A percentile compares a stretch with the other conserved stretches of the same genome.
Evolutionary conservation across 306 rosid species (phyloP).

Genomic region (Astragalus membranaceus): DNA sequence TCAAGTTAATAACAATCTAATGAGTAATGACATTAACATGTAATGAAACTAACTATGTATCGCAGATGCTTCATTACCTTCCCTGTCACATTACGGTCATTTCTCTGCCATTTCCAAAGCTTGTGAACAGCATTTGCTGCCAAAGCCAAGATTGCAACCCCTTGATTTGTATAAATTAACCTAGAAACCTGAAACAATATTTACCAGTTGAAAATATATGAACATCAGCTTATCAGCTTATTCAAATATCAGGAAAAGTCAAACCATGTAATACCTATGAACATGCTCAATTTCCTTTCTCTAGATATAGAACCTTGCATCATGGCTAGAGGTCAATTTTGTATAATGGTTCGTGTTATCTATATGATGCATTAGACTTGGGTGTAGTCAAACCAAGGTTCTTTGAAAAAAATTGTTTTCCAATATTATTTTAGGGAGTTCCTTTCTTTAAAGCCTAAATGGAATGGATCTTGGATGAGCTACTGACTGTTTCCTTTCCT

Average conservation of each 20-base stretch:
- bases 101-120: conserved; percentile 99
- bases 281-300: conserved; percentile 1
- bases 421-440: neutral
- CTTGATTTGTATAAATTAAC: conserved; percentile 92
- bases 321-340: neutral
- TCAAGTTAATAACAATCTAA: conserved; percentile 28
- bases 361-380: neutral
- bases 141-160: conserved; percentile 83
- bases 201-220: neutral
- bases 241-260: neutral
- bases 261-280: neutral
- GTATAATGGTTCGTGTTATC: neutral
- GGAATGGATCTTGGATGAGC: neutral
- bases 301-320: neutral
- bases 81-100: conserved; percentile 51
- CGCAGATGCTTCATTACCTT: conserved; percentile 45
- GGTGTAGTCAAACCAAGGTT: neutral
- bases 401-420: neutral
- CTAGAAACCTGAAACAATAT: conserved; percentile 74
- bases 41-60: conserved; percentile 17
- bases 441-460: neutral
- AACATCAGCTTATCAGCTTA: neutral
- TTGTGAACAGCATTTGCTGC: conserved; percentile 98
- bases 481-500: neutral
- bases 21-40: conserved; percentile 12